Percentiles rank a stretch among this genome's conserved stretches.
phyloP scores from a whole-genome alignment of 371 early-diverging fungal species.

The Actinomortierella wolfii region DNA sequence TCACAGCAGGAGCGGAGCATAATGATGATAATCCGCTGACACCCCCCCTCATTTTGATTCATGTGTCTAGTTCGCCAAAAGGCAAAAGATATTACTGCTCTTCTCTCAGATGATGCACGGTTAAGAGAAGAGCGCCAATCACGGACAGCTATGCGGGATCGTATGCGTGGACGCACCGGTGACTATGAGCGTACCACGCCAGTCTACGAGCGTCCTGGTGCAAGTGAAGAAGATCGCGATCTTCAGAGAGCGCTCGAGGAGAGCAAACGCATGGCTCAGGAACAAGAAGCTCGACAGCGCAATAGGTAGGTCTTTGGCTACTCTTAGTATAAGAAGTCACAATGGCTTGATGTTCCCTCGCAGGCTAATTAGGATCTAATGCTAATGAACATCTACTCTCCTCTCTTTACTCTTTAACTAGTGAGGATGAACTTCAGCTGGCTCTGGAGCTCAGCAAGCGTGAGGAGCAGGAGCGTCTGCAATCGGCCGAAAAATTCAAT shows the following conservation, averaged over 20 bases:
- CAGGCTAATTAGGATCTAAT: too few species aligned
- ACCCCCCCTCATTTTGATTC: not conserved
- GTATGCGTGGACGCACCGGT: conserved; percentile 51
- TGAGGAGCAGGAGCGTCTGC: conserved; percentile 48
- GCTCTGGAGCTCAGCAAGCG: conserved; percentile 66
- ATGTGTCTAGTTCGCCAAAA: conserved; percentile 83
- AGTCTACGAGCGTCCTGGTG: conserved; percentile 52
- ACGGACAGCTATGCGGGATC: conserved; percentile 65
- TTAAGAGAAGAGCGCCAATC: conserved; percentile 78
- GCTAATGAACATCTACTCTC: conserved; percentile 1
- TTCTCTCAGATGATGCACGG: conserved; percentile 81
- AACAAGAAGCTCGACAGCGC: conserved; percentile 52
- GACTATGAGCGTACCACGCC: conserved; percentile 43
- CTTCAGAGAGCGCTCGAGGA: conserved; percentile 86
- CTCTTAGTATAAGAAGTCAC: too few species aligned
- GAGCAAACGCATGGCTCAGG: conserved; percentile 72
- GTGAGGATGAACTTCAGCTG: conserved; percentile 57
- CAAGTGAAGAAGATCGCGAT: conserved; percentile 78
- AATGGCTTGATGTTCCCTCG: too few species aligned
- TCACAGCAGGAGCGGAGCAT: not conserved
- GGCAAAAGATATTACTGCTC: conserved; percentile 86
- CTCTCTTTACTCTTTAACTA: conserved; percentile 10
- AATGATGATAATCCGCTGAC: not conserved
- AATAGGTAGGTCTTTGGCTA: conserved; percentile 46
- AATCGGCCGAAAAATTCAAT: conserved; percentile 39